Base-by-base conservation (phyloP, 345 rosid genomes). In the Gossypium raimondii region DNA sequence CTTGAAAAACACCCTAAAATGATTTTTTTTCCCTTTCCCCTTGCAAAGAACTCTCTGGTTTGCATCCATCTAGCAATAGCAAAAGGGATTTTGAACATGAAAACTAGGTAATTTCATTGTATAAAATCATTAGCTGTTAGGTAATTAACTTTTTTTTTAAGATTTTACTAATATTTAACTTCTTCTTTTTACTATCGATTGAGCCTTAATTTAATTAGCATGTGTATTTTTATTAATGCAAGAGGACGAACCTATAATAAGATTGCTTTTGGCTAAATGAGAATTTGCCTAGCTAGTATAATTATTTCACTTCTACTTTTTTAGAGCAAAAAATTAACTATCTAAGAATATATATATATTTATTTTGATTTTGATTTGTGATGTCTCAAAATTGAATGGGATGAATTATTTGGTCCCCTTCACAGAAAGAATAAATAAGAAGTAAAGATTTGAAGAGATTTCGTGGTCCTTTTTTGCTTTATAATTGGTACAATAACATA, bases 371-470 rank as follows among this genome's bases (percentile, higher is more conserved):
- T 73, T 18, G 43, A 29, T 52, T 17, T 69, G 11, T 24, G 78
- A 16, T 48, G 64, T 61, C 65, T 48, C 24, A 59, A 69, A 69
- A 67, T 8, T 55, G 59, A 70, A 2, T 22, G 47, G 68, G 70
- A 58, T 50, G 52, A 78, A 80, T 27, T 9, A 24, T 52, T 70
- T 77, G 78, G 85, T 77, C 77, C 79, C 77, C 60, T 24, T 76
- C 13, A 13, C 51, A 17, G 73, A 51, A 57, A 34, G 62, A 77
- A 73, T 66, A 75, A 65, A 78, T 74, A 70, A 13, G 20, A 44
- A 50, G n/a, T 77, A 63, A 56, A 66, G 79, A 81, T 79, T 79
- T 80, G 76, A 75, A 73, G 68, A 79, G 83, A 82, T 82, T 17
- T 74, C 57, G 82, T 78, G 82, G 87, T 80, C 83, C 81, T 77